Evolutionary conservation across 2,329 filamentous ascomycete genomes (phyloP), one percentile per base, ranked within the genome.

Genomic region (Epichloe coenophiala): DNA sequence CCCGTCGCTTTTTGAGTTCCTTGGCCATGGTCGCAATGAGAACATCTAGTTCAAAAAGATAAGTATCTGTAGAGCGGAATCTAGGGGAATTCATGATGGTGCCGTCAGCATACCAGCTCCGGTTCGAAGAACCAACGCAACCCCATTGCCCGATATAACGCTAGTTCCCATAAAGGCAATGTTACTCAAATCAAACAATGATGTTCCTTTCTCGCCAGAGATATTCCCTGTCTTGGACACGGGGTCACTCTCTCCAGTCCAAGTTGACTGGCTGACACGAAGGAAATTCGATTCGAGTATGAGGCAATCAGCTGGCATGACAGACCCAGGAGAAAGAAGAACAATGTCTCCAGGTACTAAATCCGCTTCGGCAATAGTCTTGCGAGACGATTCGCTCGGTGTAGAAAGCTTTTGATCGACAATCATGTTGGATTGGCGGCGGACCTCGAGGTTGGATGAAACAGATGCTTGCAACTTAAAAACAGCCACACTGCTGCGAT

Each of bases 181-280:
- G 45, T 61, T 63, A 9, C 43, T 43, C 6, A 61, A 37, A 44
- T 63, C 61, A 31, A 62, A 63, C 5, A 61, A 48, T 0, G 55
- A 53, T 9, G 46, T 47, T 2, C 55, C 53, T 31, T 61, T 61
- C 36, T 57, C 55, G 27, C 55, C 58, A 11, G 21, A 38, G 2
- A 27, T 12, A 13, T 48, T 51, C 1, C 59, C 45, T 1, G 45
- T 40, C 50, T 63, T 63, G 17, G 56, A 48, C 2, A 59, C 58
- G 3, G 61, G 60, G 8, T 55, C 56, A 46, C 52, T 62, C 48
- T 63, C 61, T n/a, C 61, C 61, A 0, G 59, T 63, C 59, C 60
- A 61, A 13, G 58, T 60, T n/a, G 60, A 62, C 47, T 62, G 60
- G 36, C 60, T 59, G 46, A 62, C 51, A 2, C 59, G 60, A 1